Evolutionary conservation across 2,329 filamentous ascomycete genomes (phyloP).

Genomic region (Cordyceps cateniannulata): DNA sequence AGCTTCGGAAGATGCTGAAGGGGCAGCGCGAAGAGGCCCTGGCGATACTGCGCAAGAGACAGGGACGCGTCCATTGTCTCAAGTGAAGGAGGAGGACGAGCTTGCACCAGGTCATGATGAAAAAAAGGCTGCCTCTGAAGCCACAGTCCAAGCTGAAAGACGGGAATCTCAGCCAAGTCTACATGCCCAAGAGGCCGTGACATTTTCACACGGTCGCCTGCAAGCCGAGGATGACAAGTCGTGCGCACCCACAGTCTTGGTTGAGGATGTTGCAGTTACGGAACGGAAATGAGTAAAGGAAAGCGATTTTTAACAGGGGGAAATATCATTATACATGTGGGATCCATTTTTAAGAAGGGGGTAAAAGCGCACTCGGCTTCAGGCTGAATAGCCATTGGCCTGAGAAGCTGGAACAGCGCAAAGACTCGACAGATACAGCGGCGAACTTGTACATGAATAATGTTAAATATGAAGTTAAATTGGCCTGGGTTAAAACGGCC

Average conservation of each 20-base stretch:
- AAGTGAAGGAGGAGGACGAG: slow-evolving; percentile 32
- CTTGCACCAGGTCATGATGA: slow-evolving; percentile 26
- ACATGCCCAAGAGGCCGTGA: background rate
- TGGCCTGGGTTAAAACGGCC: background rate
- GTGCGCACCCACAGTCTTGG: background rate
- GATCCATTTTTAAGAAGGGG: background rate
- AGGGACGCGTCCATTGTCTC: slow-evolving; percentile 26
- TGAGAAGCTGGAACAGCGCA: background rate
- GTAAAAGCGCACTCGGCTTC: background rate
- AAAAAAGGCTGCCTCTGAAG: background rate
- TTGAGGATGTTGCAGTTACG: background rate
- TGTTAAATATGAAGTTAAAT: background rate
- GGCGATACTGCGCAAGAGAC: slow-evolving; percentile 19
- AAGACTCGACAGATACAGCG: background rate
- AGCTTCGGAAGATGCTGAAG: slow-evolving; percentile 19
- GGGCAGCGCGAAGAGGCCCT: background rate
- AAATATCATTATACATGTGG: background rate
- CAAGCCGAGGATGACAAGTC: background rate
- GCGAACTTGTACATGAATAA: background rate
- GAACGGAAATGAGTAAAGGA: background rate
- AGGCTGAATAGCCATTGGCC: background rate
- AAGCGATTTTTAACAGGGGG: background rate
- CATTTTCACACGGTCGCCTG: background rate
- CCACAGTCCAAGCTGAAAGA: slow-evolving; percentile 1
- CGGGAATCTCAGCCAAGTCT: background rate